Base-by-base conservation (phyloP, 148 eudicot species). In the Arbutus unedo region DNA sequence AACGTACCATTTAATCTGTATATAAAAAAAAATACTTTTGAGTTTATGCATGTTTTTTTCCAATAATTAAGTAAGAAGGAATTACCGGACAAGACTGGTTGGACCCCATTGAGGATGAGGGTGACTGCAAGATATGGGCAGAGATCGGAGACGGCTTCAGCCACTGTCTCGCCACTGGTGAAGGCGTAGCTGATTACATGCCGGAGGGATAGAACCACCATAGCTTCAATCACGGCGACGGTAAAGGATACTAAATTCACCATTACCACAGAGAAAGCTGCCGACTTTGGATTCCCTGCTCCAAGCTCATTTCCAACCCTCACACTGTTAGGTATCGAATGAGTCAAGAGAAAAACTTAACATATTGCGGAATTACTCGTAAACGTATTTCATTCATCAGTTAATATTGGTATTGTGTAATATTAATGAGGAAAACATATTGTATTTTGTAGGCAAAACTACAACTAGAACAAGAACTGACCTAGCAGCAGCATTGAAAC, bases 1-100 rank as follows among this genome's bases (percentile, higher is more conserved):
- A 31, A 31, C 38, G 38, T 31, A 31, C 1, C 38, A 31, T 31
- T 31, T 31, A 31, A 31, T 31, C 1, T 31, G 38, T 31, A 31
- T 31, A 31, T n/a, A n/a, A n/a, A 31, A 31, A 31, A 31, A 31
- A 31, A 31, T 31, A 1, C 38, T 31, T 31, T 31, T 31, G 38
- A 31, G 38, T 31, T 31, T 1, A 31, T 31, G 1, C 38, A 31
- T 31, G 38, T 31, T 31, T 31, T 31, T 31, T 31, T 31, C 1
- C 38, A n/a, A n/a, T 31, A 64, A 38, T n/a, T 5, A 43, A 66
- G 6, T 1, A 13, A 68, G 43, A 68, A 43, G 21, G 7, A 8
- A 15, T 45, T 86, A 92, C 95, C 93, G 14, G 95, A 91, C 60
- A 92, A 89, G 73, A 92, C 95, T 38, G 92, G 95, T 76, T 92